Base-by-base conservation (phyloP, 2,329 filamentous ascomycete genomes). In the Sarocladium kiliense region DNA sequence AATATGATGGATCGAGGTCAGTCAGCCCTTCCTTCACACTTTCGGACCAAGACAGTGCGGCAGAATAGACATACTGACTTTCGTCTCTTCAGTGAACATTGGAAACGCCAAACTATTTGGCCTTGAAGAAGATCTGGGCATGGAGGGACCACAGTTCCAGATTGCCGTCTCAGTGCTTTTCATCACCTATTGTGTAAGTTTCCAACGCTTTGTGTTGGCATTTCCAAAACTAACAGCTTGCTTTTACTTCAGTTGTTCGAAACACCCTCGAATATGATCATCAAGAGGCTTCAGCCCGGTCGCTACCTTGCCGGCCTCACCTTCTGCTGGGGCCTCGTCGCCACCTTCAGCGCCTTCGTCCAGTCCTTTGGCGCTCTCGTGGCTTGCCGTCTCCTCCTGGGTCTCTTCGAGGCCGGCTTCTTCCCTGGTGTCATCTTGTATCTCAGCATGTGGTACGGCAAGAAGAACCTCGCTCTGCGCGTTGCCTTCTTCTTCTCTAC, bases 401-500 rank as follows among this genome's bases (percentile, higher is more conserved):
- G 68, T 25, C 56, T 68, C 3, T 70, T 67, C 36, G 67, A 82
- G 62, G 77, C 77, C 0, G 78, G 77, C 0, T 79, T 80, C 63
- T 79, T 78, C 54, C 72, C 76, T 0, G 75, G 77, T 0, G 72
- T 76, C 0, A 74, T 80, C 0, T 74, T 78, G 53, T 81, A 67
- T 56, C 71, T 87, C 16, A 85, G 84, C 65, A 49, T 18, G 12
- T 49, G 12, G 11, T 49, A 49, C 25, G 81, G 77, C 19, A 83
- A 82, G 59, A 74, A 74, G 9, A 81, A 86, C 60, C 73, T 86
- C 4, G 83, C 44, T 7, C 44, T 49, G 3, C 78, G 85, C 1
- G 80, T 86, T 2, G 81, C 81, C 7, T 86, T 85, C 59, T 74
- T 87, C 2, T 87, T 86, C 63, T 76, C 80, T 10, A 76, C 74